Evolutionary conservation across 352 stramenopile genomes (phyloP).

Genomic region (Globisporangium rhizosaccharum): DNA sequence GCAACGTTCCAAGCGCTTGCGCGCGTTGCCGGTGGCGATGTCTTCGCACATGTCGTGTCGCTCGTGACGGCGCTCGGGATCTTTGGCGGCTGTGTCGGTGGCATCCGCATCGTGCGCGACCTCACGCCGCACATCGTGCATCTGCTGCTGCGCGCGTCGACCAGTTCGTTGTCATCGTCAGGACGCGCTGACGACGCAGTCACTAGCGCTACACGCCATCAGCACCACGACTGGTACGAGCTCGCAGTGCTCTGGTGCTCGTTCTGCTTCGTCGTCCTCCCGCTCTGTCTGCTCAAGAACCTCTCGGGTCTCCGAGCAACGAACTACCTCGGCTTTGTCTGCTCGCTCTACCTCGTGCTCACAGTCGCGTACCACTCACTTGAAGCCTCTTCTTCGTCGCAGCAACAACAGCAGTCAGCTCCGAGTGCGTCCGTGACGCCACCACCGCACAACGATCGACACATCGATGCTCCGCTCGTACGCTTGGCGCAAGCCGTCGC

Average conservation of each 20-base stretch:
- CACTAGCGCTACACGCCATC: too few relatives aligned
- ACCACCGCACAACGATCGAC: background rate
- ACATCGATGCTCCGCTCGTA: slow-evolving; percentile 14
- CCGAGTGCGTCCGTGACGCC: slow-evolving; percentile 19
- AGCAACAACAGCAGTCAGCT: slow-evolving; percentile 17
- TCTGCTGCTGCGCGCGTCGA: slow-evolving; percentile 24
- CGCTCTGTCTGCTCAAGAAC: slow-evolving; percentile 67
- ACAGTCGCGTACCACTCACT: slow-evolving; percentile 54
- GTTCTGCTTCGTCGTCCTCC: slow-evolving; percentile 54
- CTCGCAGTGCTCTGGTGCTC: slow-evolving; percentile 32
- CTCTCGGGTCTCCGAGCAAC: slow-evolving; percentile 59
- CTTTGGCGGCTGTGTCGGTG: slow-evolving; percentile 66
- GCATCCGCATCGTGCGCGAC: slow-evolving; percentile 63
- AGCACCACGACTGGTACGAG: background rate
- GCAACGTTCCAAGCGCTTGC: slow-evolving; percentile 66
- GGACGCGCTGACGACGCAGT: background rate
- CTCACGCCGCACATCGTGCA: slow-evolving; percentile 31
- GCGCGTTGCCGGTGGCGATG: slow-evolving; percentile 37
- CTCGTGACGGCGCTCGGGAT: slow-evolving; percentile 61
- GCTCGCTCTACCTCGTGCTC: slow-evolving; percentile 56
- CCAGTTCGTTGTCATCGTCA: background rate
- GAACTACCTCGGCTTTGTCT: slow-evolving; percentile 64
- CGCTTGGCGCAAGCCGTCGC: slow-evolving; percentile 52
- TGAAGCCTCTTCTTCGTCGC: slow-evolving; percentile 16
- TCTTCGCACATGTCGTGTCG: slow-evolving; percentile 56